Evolutionary conservation across 495 filamentous ascomycete species (phyloP).

Genomic region (Talaromyces nanjingensis): DNA sequence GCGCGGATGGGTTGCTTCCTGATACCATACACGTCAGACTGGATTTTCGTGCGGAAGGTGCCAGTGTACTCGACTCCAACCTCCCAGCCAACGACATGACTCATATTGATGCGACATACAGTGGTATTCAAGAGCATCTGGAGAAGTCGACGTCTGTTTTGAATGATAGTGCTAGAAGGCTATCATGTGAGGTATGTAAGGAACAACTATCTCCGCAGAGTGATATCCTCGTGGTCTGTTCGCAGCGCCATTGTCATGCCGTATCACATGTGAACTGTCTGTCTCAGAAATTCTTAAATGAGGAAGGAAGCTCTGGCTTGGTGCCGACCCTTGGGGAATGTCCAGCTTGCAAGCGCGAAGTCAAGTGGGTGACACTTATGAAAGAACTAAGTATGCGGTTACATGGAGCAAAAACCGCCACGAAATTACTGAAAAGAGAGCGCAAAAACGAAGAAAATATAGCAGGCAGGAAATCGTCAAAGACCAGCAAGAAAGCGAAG

Average conservation of each 20-base stretch:
- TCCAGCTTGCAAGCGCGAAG: slow-evolving; percentile 55
- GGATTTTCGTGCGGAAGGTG: slow-evolving; percentile 33
- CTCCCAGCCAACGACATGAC: slow-evolving; percentile 26
- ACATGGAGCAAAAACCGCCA: slow-evolving; percentile 59
- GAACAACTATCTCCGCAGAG: slow-evolving; percentile 35
- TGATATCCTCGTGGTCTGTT: slow-evolving; percentile 62
- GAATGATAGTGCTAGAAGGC: slow-evolving; percentile 23
- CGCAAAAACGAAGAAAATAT: slow-evolving; percentile 14
- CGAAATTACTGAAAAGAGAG: slow-evolving; percentile 54
- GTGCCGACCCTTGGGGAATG: slow-evolving; percentile 67
- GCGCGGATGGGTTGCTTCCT: slow-evolving; percentile 40
- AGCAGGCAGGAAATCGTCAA: slow-evolving; percentile 1
- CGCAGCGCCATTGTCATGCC: slow-evolving; percentile 55
- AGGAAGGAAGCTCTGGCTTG: slow-evolving; percentile 34
- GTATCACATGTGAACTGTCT: slow-evolving; percentile 74
- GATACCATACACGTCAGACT: slow-evolving; percentile 45
- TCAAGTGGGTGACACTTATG: slow-evolving; percentile 72
- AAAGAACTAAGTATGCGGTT: slow-evolving; percentile 70
- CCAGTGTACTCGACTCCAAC: not conserved
- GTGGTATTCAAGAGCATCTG: slow-evolving; percentile 56
- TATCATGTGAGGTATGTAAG: slow-evolving; percentile 57
- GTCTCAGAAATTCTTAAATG: slow-evolving; percentile 53
- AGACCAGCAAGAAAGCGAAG: slow-evolving; percentile 8
- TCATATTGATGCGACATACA: slow-evolving; percentile 60
- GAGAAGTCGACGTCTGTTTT: slow-evolving; percentile 64